Conservation (phyloP, 1,284 basidiomycete genomes). For the Schizophyllum commune region DNA sequence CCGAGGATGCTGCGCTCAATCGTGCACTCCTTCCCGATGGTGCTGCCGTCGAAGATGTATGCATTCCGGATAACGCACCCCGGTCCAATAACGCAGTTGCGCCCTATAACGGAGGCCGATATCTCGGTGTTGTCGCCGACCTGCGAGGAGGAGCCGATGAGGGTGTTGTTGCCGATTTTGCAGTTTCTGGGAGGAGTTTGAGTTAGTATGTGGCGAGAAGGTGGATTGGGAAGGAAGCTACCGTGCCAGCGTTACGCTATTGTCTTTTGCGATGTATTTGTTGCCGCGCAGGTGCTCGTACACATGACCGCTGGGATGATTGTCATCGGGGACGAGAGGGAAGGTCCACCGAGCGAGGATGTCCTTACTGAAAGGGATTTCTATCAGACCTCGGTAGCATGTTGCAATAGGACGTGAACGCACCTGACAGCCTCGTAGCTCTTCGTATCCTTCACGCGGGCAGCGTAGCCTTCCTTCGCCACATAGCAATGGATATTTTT, state of each 20-base stretch:
- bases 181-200: slow-evolving; percentile 47
- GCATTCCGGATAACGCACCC: slow-evolving; percentile 61
- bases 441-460: slow-evolving; percentile 82
- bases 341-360: slow-evolving; percentile 91
- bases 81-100: slow-evolving; percentile 61
- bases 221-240: slow-evolving; percentile 23
- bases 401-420: slow-evolving; percentile 7
- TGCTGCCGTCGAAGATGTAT: slow-evolving; percentile 77
- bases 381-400: background rate
- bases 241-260: slow-evolving; percentile 70
- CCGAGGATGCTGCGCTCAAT: slow-evolving; percentile 80
- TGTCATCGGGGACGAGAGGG: slow-evolving; percentile 91
- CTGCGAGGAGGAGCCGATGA: slow-evolving; percentile 68
- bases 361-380: slow-evolving; percentile 59
- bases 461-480: slow-evolving; percentile 80
- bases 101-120: slow-evolving; percentile 68
- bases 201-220: background rate
- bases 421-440: slow-evolving; percentile 86
- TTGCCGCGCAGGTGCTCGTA: slow-evolving; percentile 85
- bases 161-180: slow-evolving; percentile 74
- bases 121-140: slow-evolving; percentile 61
- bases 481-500: slow-evolving; percentile 92
- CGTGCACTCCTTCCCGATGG: slow-evolving; percentile 70
- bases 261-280: slow-evolving; percentile 76
- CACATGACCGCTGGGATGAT: slow-evolving; percentile 72